Evolutionary conservation across 306 rosid species (phyloP).

Genomic region (Sophora flavescens): DNA sequence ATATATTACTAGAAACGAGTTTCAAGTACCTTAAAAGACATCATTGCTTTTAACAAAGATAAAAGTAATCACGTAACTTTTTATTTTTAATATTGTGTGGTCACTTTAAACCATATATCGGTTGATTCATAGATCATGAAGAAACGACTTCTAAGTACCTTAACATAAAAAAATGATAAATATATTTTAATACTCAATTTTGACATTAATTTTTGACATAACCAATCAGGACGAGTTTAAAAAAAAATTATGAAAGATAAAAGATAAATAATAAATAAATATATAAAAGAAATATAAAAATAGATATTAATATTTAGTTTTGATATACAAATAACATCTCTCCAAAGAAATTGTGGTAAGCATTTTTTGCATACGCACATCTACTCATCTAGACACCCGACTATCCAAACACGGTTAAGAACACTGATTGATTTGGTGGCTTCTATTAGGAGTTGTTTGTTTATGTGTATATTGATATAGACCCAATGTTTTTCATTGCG

Average conservation of each 20-base stretch:
- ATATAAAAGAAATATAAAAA: too few species aligned
- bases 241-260: too few species aligned
- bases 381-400: background rate
- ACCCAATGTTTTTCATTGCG: too few species aligned
- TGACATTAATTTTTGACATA: too few species aligned
- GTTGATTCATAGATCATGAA: background rate
- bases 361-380: slow-evolving; percentile 28
- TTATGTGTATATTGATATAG: too few species aligned
- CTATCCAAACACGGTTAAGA: slow-evolving; percentile 2
- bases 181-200: too few species aligned
- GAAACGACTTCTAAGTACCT: background rate
- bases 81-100: background rate
- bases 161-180: too few species aligned
- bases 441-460: too few species aligned
- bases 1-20: background rate
- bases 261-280: too few species aligned
- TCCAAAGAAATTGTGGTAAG: background rate
- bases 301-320: too few species aligned
- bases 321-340: too few species aligned
- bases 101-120: background rate
- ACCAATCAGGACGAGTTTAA: too few species aligned
- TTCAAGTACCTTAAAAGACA: slow-evolving; percentile 12
- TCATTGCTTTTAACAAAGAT: slow-evolving; percentile 19
- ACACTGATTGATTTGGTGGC: slow-evolving; percentile 22
- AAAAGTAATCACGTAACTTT: background rate